phyloP scores from a whole-genome alignment of 2,329 filamentous ascomycete species.

The Ilyonectria mors-panacis region DNA sequence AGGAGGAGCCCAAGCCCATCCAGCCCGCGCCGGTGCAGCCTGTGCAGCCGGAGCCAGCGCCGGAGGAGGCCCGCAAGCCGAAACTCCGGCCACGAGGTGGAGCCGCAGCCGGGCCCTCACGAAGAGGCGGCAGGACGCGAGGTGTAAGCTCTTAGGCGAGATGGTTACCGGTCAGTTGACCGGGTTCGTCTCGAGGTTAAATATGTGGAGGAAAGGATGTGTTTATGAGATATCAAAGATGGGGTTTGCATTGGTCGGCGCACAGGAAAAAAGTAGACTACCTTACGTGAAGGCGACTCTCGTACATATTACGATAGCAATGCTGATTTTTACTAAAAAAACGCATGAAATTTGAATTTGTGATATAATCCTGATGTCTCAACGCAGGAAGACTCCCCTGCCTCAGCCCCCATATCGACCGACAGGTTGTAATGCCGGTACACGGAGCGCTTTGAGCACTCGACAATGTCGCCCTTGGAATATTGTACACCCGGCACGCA shows the following conservation, averaged over 20 bases:
- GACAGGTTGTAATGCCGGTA: slow-evolving; percentile 37
- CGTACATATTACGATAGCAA: slow-evolving; percentile 7
- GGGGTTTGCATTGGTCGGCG: slow-evolving; percentile 44
- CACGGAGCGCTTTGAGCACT: slow-evolving; percentile 38
- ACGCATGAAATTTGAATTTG: slow-evolving; percentile 21
- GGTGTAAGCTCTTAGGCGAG: slow-evolving; percentile 39
- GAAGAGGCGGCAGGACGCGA: slow-evolving; percentile 49
- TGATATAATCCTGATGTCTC: slow-evolving; percentile 1
- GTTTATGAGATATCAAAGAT: slow-evolving; percentile 16
- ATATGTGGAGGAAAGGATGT: background rate
- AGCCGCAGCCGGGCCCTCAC: slow-evolving; percentile 40
- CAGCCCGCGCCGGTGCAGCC: slow-evolving; percentile 36
- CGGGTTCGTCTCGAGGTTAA: slow-evolving; percentile 14
- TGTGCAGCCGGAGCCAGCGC: slow-evolving; percentile 31
- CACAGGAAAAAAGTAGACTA: slow-evolving; percentile 30
- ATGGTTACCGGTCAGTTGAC: slow-evolving; percentile 29
- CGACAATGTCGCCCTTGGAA: slow-evolving; percentile 33
- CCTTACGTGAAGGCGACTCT: background rate
- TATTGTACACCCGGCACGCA: slow-evolving; percentile 44
- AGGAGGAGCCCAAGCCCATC: slow-evolving; percentile 47
- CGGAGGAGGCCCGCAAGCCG: slow-evolving; percentile 49
- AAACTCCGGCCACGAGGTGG: slow-evolving; percentile 47
- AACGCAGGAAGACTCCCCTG: background rate
- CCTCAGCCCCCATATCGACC: slow-evolving; percentile 35
- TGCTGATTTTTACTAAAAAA: slow-evolving; percentile 3